Base-by-base conservation (phyloP, 2,329 filamentous ascomycete species). In the Fusarium irregulare region DNA sequence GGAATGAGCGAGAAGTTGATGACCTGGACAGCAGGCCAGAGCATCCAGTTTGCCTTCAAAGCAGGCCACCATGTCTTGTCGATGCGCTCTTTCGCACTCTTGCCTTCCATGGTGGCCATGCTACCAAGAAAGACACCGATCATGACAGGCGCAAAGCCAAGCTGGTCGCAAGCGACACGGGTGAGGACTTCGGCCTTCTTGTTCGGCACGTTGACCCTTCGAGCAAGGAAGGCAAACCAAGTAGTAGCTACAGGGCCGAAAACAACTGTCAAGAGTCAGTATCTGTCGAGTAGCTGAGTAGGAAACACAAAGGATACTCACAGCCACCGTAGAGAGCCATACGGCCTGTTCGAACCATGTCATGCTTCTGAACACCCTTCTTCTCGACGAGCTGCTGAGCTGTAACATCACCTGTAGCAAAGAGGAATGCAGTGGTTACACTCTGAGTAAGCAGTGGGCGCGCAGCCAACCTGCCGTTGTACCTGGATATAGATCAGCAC, bases 351-450 rank as follows among this genome's bases (percentile, higher is more conserved):
- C 93, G 88, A 28, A 83, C 82, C 40, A 89, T 74, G 76, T 95
- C 91, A 79, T 99, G 95, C 71, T 92, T 91, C 73, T 91, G 82
- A 27, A 92, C 72, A 20, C 94, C 94, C 76, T 87, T 90, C 80
- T 89, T 91, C 83, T 98, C 95, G 64, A 99, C 92, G 37, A 89
- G 85, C 82, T 98, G 95, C 82, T 99, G 96, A 40, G 96, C 93
- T 72, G 97, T 90, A 65, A 92, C 86, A 83, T 99, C 96, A 76
- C 96, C 96, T 16, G 94, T 93, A 62, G 92, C 94, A 79, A 98
- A 99, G 69, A 99, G 90, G 64, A 98, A 87, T 50, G 93, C 92
- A 41, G 95, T 98, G 60, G 94, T 97, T 75, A 97, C 83, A 78
- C 91, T 93, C 85, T 97, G 93, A 13, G 95, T 98, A 76, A 98